Evolutionary conservation across 2,329 filamentous ascomycete genomes (phyloP).

Genomic region (Thermothelomyces thermophilus): DNA sequence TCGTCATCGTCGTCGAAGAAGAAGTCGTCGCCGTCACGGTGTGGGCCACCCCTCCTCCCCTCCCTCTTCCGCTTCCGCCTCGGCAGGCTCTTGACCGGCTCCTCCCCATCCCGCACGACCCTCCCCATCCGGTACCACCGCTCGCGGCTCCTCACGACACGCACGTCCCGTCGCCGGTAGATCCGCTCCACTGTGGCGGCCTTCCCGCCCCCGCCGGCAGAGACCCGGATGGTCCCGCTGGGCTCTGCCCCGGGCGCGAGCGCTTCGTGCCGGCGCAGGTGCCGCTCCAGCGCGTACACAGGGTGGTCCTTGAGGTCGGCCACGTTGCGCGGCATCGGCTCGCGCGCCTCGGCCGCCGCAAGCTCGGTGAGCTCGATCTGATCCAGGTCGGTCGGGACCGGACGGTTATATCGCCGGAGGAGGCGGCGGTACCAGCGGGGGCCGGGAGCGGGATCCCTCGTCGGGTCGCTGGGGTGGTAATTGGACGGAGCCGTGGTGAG

Average conservation of each 20-base stretch:
- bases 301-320: slow-evolving; percentile 85
- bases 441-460: not conserved
- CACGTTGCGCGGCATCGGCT: slow-evolving; percentile 80
- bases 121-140: slow-evolving; percentile 88
- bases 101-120: slow-evolving; percentile 69
- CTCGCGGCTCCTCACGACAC: slow-evolving; percentile 68
- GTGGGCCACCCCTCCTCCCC: slow-evolving; percentile 28
- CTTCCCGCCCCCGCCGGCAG: slow-evolving; percentile 55
- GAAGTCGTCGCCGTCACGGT: slow-evolving; percentile 38
- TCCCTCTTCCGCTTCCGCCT: slow-evolving; percentile 33
- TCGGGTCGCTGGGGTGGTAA: not conserved
- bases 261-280: slow-evolving; percentile 77
- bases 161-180: slow-evolving; percentile 76
- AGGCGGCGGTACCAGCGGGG: slow-evolving; percentile 20
- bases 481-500: no score
- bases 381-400: slow-evolving; percentile 57
- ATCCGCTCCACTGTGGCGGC: slow-evolving; percentile 64
- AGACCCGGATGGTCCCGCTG: slow-evolving; percentile 72
- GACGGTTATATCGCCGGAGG: slow-evolving; percentile 36
- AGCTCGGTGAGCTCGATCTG: slow-evolving; percentile 79
- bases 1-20: slow-evolving; percentile 41
- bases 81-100: slow-evolving; percentile 70
- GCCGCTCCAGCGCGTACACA: slow-evolving; percentile 74
- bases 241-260: slow-evolving; percentile 62
- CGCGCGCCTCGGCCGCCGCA: slow-evolving; percentile 60